These are phyloP conservation scores for Akanthomyces lecanii DNA, from an alignment of 2,329 filamentous ascomycete genomes.

Conservation along the genomic window DNA sequence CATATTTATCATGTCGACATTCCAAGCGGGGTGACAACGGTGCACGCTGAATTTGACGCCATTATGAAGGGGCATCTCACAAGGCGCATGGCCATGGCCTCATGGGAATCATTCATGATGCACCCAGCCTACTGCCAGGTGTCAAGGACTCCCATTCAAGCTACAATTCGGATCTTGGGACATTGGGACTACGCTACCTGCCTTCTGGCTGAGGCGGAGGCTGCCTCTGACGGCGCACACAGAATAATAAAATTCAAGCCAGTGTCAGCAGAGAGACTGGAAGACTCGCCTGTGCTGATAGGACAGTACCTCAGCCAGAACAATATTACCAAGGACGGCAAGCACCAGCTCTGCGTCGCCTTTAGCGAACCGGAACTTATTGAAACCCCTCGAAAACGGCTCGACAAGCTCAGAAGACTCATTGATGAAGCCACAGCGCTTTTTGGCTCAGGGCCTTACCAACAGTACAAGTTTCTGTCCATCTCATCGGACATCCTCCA, in stretches of 20 bases:
- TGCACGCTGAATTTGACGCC: conserved; percentile 16
- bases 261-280: conserved; percentile 5
- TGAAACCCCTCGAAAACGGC: not conserved
- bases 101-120: conserved; percentile 15
- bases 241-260: conserved; percentile 9
- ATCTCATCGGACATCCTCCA: not conserved
- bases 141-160: not conserved
- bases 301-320: conserved; percentile 4
- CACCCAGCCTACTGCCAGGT: conserved; percentile 3
- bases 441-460: conserved; percentile 10
- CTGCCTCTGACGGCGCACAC: not conserved
- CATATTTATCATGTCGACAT: conserved; percentile 16
- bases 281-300: conserved; percentile 16
- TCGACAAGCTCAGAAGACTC: conserved; percentile 11
- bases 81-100: conserved; percentile 12
- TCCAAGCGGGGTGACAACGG: conserved; percentile 1
- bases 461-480: not conserved
- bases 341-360: conserved; percentile 16
- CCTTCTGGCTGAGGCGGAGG: not conserved
- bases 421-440: not conserved
- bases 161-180: conserved; percentile 2
- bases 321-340: conserved; percentile 7
- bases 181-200: conserved; percentile 14
- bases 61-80: conserved; percentile 6
- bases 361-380: not conserved